Base-by-base conservation (phyloP, 73 alveolate genomes). In the Paramecium bursaria region DNA sequence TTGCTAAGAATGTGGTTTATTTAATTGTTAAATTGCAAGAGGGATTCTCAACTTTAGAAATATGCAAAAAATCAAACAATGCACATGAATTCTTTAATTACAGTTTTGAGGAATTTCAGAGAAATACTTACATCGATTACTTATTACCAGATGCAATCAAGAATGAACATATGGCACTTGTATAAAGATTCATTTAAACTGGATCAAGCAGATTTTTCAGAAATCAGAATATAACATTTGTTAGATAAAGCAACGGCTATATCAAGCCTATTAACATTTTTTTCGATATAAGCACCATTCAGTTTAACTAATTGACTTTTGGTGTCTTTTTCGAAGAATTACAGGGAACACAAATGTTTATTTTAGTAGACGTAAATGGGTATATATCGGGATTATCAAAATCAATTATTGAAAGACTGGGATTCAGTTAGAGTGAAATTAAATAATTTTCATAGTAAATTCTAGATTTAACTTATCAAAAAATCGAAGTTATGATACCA, bases 131-230 rank as follows among this genome's bases (percentile, higher is more conserved):
- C 14, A 21, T 67, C 10, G 82, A 67, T 30, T 67, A n/a, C n/a
- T 19, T 67, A 39, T 19, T 67, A 7, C 82, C 82, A 67, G 2
- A 25, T 14, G 82, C 50, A 14, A 67, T 67, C 10, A 31, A 42
- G 44, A 67, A 42, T 67, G 82, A 67, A 67, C 82, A 67, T 67
- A 31, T 5, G 17, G 23, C 44, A 11, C 44, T 67, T 39, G 82
- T 67, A 2, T 19, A 11, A 44, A 67, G 55, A 67, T 67, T 67
- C 23, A 31, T 67, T 21, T 19, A 31, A 67, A 67, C 82, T 0
- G 33, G 82, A 25, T 25, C 26, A 67, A 39, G 60, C 6, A 67
- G 44, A 39, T 67, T 67, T 21, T 67, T 39, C 7, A 26, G 33
- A 9, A 67, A 67, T 67, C 33, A 48, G 21, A 39, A 42, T 39